These are phyloP conservation scores for Pittosporum tobira DNA, from an alignment of 129 eudicot genomes.

Conservation along the genomic window DNA sequence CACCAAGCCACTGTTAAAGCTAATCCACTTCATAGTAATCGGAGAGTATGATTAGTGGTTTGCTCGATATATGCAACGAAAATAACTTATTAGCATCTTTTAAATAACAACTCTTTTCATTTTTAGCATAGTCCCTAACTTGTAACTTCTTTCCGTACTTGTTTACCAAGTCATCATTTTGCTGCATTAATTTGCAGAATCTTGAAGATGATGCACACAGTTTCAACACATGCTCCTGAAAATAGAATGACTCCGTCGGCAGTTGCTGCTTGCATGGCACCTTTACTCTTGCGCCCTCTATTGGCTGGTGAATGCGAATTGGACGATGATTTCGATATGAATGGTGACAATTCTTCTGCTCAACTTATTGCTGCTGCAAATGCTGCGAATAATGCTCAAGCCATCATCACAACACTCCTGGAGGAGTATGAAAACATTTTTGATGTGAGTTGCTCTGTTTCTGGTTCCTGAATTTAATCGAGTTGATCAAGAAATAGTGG, in stretches of 20 bases:
- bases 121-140: neutral
- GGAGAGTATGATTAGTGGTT: neutral
- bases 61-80: neutral
- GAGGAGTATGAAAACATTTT: constrained; percentile 85
- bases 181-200: constrained; percentile 40
- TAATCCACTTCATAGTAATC: too few species aligned
- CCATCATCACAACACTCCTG: constrained; percentile 66
- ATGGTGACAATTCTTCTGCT: constrained; percentile 85
- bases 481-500: neutral
- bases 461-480: constrained; percentile 5
- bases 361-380: constrained; percentile 98
- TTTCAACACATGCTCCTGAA: constrained; percentile 65
- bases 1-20: too few species aligned
- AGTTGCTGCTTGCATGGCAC: constrained; percentile 99
- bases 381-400: constrained; percentile 98
- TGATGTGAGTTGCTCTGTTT: constrained; percentile 43
- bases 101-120: neutral
- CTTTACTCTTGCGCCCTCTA: constrained; percentile 92
- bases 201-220: constrained; percentile 88
- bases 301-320: constrained; percentile 94
- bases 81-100: neutral
- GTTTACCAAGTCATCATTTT: neutral
- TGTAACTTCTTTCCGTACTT: neutral
- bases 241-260: constrained; percentile 91
- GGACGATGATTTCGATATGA: constrained; percentile 73